These are phyloP conservation scores for Aphanomyces invadans DNA, from an alignment of 352 stramenopile genomes.

Conservation along the genomic window DNA sequence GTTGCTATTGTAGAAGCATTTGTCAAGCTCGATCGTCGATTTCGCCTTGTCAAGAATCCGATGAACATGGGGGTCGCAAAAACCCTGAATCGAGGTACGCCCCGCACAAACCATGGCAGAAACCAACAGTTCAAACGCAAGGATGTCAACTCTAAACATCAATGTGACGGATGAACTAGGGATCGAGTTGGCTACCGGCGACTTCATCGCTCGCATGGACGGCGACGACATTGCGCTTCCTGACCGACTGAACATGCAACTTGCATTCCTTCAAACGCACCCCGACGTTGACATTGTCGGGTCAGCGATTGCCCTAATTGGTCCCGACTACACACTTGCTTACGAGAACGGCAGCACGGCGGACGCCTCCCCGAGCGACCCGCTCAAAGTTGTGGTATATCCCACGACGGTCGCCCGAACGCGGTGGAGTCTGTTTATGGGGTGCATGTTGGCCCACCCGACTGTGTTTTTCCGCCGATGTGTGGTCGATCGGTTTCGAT, in stretches of 20 bases:
- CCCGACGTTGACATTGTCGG: constrained; percentile 38
- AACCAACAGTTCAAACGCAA: too few relatives aligned
- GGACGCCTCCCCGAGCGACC: constrained; percentile 10
- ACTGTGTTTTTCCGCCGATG: constrained; percentile 68
- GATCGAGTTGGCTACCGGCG: constrained; percentile 37
- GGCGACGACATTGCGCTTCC: constrained; percentile 67
- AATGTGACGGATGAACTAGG: constrained; percentile 29
- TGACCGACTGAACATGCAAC: constrained; percentile 47
- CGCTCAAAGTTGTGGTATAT: constrained; percentile 27
- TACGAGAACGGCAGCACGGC: too few relatives aligned
- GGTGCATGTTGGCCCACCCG: constrained; percentile 66
- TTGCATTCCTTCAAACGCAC: constrained; percentile 35
- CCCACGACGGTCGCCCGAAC: constrained; percentile 49
- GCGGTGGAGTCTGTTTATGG: constrained; percentile 68
- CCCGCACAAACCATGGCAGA: not conserved
- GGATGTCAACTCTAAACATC: too few relatives aligned
- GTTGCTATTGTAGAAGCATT: constrained; percentile 34
- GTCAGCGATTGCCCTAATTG: constrained; percentile 32
- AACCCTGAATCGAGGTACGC: constrained; percentile 48
- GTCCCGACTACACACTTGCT: too few relatives aligned
- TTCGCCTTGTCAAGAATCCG: constrained; percentile 40
- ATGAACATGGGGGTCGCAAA: constrained; percentile 46
- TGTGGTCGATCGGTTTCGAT: constrained; percentile 35
- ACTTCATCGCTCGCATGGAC: constrained; percentile 77
- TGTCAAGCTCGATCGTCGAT: constrained; percentile 29